A percentile compares a stretch with the other conserved stretches of the same genome.
Conservation (phyloP, 2,329 filamentous ascomycete genomes). For the Epichloe baconii region DNA sequence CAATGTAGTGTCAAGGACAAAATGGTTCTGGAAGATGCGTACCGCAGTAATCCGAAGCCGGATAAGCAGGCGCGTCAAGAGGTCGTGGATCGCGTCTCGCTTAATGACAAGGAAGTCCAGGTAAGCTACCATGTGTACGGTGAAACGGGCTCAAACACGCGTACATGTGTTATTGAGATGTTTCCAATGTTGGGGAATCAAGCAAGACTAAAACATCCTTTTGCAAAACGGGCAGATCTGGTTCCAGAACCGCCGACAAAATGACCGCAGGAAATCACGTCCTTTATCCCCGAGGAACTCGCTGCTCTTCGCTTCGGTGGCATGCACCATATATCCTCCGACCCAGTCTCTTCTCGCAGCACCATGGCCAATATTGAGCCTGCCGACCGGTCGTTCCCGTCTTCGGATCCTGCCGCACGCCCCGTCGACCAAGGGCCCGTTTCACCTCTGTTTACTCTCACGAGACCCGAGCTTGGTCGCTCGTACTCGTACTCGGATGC, state of each 20-base stretch:
- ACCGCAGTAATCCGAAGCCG: slow-evolving; percentile 74
- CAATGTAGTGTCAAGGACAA: slow-evolving; percentile 68
- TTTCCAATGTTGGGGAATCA: neutral
- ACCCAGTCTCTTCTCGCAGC: slow-evolving; percentile 21
- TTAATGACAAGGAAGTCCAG: slow-evolving; percentile 95
- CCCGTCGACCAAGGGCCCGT: slow-evolving; percentile 12
- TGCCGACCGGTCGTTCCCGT: slow-evolving; percentile 14
- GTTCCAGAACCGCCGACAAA: slow-evolving; percentile 94
- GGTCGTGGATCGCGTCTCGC: slow-evolving; percentile 71
- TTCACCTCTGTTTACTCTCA: slow-evolving; percentile 10
- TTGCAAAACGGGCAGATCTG: slow-evolving; percentile 57
- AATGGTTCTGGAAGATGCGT: slow-evolving; percentile 74
- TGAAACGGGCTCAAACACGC: neutral
- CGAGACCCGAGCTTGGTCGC: slow-evolving; percentile 4
- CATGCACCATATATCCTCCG: slow-evolving; percentile 37
- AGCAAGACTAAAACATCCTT: neutral
- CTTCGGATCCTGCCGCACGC: slow-evolving; percentile 17
- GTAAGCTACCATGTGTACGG: slow-evolving; percentile 36
- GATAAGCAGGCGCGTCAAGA: slow-evolving; percentile 78
- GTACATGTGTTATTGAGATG: neutral
- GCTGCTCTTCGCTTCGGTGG: slow-evolving; percentile 44
- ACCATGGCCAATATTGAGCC: slow-evolving; percentile 12
- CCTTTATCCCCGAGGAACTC: slow-evolving; percentile 68
- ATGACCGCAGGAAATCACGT: slow-evolving; percentile 77
- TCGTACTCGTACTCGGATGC: slow-evolving; percentile 10